Percentiles rank a stretch among this genome's conserved stretches.
Evolutionary conservation across 345 rosid genomes (phyloP).

Genomic region (Anacardium occidentale): DNA sequence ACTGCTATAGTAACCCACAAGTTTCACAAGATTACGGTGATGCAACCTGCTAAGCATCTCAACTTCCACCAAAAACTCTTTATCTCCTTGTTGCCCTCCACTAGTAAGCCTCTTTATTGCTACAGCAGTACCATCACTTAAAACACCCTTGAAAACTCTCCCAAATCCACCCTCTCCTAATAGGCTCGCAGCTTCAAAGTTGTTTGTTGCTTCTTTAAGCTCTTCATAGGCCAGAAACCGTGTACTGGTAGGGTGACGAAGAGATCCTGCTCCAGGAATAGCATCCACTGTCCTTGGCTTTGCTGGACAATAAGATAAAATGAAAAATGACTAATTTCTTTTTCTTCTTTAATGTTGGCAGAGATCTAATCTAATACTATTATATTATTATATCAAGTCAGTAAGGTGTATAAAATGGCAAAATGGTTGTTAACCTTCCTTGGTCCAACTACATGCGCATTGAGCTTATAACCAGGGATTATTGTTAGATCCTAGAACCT

Average conservation of each 20-base stretch:
- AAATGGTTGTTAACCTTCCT: background rate
- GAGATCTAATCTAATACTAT: background rate
- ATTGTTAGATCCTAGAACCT: background rate
- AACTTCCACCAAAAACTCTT: conserved; percentile 95
- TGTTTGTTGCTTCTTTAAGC: conserved; percentile 91
- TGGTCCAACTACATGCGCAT: background rate
- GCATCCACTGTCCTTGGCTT: conserved; percentile 57
- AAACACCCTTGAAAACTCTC: conserved; percentile 90
- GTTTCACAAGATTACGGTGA: conserved; percentile 99
- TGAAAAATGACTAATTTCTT: background rate
- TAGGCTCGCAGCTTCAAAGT: conserved; percentile 77
- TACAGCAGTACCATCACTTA: conserved; percentile 97
- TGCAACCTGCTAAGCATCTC: conserved; percentile 99
- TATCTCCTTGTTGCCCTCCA: conserved; percentile 97
- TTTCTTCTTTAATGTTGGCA: too few relatives aligned
- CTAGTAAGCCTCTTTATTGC: conserved; percentile 90
- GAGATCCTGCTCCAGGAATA: conserved; percentile 53
- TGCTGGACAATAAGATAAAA: conserved; percentile 34
- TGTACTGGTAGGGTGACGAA: conserved; percentile 84
- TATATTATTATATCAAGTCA: too few relatives aligned
- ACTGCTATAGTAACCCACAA: conserved; percentile 88
- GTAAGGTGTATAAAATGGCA: background rate
- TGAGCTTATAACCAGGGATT: background rate
- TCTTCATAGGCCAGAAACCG: conserved; percentile 91
- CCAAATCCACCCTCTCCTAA: conserved; percentile 99